Base-by-base conservation (phyloP, 106 monocot genomes). In the Dactylorhiza incarnata region DNA sequence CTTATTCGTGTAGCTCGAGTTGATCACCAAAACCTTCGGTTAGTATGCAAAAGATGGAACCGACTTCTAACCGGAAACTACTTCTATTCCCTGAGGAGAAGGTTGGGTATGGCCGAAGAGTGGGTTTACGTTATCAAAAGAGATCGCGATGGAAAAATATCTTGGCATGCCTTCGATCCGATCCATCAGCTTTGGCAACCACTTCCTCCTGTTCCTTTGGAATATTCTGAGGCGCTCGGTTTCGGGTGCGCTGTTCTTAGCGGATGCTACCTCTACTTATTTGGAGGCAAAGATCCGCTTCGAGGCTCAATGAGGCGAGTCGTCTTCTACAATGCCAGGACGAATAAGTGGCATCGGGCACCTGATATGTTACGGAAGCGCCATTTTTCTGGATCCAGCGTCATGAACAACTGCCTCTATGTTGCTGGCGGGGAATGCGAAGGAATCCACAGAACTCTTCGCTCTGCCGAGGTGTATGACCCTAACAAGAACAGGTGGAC, bases 151-250 rank as follows among this genome's bases (percentile, higher is more conserved):
- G 83, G 83, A 0, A 86, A 86, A 68, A 86, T 86, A 51, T 86
- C 86, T 26, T 86, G 86, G 86, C 86, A 86, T 53, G 86, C 86
- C 13, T 86, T 83, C 71, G 86, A 86, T 72, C 86, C 86, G 15
- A 70, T 77, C 23, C 44, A 77, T 76, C 86, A 83, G 59, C 58
- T 83, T 17, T 86, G 86, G 86, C 80, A 83, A n/a, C 74, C 86
- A 13, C 83, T 86, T 7, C 86, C 86, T 66, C 83, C 86, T 44
- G 83, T 86, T 20, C 86, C 86, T 29, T 45, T 61, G 5, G 86
- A 83, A 44, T 86, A 83, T 75, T 78, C 83, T 10, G 74, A 77
- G 68, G 86, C 83, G n/a, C 74, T 86, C 17, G 86, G 86, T 23
- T 86, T 86, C 71, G 83, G 83, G 1, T 86, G 80, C 63, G 86